Evolutionary conservation across 768 basidiomycete species (phyloP).

Genomic region (Collybiopsis confluens): DNA sequence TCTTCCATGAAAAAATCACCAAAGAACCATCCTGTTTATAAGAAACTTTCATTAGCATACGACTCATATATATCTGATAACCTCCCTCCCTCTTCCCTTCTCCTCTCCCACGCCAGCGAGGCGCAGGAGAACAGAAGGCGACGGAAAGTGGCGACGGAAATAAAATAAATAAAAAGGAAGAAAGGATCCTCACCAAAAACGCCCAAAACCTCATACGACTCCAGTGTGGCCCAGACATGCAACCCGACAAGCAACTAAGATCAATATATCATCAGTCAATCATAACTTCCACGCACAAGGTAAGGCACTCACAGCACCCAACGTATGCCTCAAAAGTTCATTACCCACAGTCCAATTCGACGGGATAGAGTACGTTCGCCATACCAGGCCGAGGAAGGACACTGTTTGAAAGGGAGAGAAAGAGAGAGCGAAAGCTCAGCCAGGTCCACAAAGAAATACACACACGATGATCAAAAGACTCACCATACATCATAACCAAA

Average conservation of each 20-base stretch:
- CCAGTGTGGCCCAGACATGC: slow-evolving; percentile 87
- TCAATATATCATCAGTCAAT: not conserved
- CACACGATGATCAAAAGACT: slow-evolving; percentile 5
- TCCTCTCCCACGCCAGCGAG: no score
- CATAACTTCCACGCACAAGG: no score
- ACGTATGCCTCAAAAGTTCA: slow-evolving; percentile 80
- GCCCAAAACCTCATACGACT: slow-evolving; percentile 90
- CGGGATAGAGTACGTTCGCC: slow-evolving; percentile 86
- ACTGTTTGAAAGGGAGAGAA: slow-evolving; percentile 37
- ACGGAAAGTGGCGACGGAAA: no score
- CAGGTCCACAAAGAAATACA: no score
- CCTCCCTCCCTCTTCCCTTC: no score
- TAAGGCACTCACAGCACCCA: slow-evolving; percentile 80
- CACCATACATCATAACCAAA: slow-evolving; percentile 93
- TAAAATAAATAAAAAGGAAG: no score
- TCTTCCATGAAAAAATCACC: slow-evolving; percentile 97
- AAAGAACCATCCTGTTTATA: slow-evolving; percentile 99
- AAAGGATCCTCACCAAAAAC: slow-evolving; percentile 64
- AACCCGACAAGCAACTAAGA: slow-evolving; percentile 74
- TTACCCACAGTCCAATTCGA: slow-evolving; percentile 84
- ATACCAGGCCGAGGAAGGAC: slow-evolving; percentile 80
- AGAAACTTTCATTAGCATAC: no score
- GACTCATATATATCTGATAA: not conserved
- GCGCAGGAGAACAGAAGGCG: no score
- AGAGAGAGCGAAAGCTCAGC: no score